Evolutionary conservation across 768 basidiomycete species (phyloP).

Genomic region (Gymnopilus dilepis): DNA sequence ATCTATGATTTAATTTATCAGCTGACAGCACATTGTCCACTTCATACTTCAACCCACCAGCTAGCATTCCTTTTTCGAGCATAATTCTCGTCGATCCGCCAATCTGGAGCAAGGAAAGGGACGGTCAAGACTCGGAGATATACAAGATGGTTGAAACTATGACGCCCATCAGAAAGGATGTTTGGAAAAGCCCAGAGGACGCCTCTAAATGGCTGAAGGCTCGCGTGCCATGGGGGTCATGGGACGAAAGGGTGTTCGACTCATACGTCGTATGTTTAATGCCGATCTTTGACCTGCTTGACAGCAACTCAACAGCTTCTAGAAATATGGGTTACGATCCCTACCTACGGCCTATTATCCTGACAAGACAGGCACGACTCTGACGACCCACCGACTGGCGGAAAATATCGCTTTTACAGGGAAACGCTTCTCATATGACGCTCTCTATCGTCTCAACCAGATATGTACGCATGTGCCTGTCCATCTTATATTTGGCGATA

Average conservation of each 20-base stretch:
- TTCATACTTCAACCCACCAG: slow-evolving; percentile 33
- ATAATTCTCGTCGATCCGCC: slow-evolving; percentile 34
- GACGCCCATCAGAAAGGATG: slow-evolving; percentile 31
- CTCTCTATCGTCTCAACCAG: slow-evolving; percentile 32
- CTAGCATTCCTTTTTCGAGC: slow-evolving; percentile 28
- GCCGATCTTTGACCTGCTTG: not conserved
- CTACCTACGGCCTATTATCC: slow-evolving; percentile 36
- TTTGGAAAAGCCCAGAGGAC: slow-evolving; percentile 30
- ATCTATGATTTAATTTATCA: not conserved
- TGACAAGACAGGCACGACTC: slow-evolving; percentile 30
- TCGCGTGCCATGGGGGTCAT: slow-evolving; percentile 30
- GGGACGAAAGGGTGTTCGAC: slow-evolving; percentile 34
- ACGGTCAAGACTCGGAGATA: slow-evolving; percentile 30
- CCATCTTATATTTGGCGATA: slow-evolving; percentile 35
- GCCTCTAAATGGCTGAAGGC: slow-evolving; percentile 30
- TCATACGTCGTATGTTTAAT: slow-evolving; percentile 26
- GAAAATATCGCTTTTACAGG: slow-evolving; percentile 36
- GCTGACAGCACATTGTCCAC: slow-evolving; percentile 30
- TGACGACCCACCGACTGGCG: slow-evolving; percentile 31
- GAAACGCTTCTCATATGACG: slow-evolving; percentile 25
- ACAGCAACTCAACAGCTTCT: not conserved
- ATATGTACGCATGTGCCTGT: slow-evolving; percentile 33
- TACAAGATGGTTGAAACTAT: slow-evolving; percentile 31
- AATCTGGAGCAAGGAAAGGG: slow-evolving; percentile 27
- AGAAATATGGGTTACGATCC: slow-evolving; percentile 34